Conservation (phyloP, 2,329 filamentous ascomycete species). For the Trichoderma asperellum region DNA sequence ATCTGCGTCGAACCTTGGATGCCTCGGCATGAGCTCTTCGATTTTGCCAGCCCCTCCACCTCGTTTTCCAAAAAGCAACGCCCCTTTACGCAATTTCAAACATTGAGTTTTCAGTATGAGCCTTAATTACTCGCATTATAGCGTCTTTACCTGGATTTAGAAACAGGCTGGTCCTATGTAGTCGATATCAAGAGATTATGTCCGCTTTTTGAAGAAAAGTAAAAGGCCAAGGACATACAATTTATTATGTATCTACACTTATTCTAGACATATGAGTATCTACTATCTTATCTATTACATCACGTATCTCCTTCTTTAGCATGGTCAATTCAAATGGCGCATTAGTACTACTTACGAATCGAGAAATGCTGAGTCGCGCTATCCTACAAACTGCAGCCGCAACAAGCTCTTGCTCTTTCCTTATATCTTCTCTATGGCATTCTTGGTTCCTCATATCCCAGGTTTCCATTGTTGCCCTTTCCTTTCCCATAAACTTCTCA, state of each 20-base stretch:
- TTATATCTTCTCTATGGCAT: background rate
- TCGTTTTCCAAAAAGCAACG: background rate
- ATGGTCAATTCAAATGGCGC: too few relatives aligned
- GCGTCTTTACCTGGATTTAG: background rate
- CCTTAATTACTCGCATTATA: constrained; percentile 10
- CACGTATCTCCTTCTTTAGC: background rate
- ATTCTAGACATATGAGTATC: background rate
- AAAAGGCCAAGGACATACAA: background rate
- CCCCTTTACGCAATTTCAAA: background rate
- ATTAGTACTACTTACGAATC: background rate
- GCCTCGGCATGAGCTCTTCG: constrained; percentile 32
- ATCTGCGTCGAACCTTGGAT: constrained; percentile 57
- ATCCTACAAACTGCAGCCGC: background rate
- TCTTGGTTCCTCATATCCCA: background rate
- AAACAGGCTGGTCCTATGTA: constrained; percentile 20
- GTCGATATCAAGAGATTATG: background rate
- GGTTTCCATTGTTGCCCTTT: background rate
- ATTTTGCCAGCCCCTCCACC: background rate
- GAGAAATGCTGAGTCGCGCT: background rate
- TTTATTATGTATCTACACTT: background rate
- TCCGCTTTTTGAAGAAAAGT: background rate
- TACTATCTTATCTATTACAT: background rate
- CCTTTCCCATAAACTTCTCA: background rate
- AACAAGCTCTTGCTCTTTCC: constrained; percentile 3
- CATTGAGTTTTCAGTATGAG: background rate